Evolutionary conservation across 441 rosid species (phyloP).

Genomic region (Adansonia madagascariensis): DNA sequence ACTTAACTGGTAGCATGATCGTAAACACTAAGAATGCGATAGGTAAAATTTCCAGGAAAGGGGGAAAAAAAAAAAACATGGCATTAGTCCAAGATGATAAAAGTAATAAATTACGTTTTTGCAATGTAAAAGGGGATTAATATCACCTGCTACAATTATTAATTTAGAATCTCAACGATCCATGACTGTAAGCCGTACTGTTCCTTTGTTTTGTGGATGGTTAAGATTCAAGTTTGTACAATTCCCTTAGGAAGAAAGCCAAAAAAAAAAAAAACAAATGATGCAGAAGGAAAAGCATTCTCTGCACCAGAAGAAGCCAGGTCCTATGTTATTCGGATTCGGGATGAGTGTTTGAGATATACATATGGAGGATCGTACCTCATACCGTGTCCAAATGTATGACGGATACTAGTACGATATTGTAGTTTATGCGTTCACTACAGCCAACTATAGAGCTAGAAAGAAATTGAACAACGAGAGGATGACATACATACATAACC

Average conservation of each 20-base stretch:
- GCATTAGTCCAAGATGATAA: background rate
- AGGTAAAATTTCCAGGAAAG: constrained; percentile 36
- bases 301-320: no score
- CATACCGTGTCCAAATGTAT: no score
- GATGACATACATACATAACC: constrained; percentile 43
- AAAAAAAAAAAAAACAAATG: background rate
- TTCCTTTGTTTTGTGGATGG: background rate
- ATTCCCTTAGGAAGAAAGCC: background rate
- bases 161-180: background rate
- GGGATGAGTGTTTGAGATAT: no score
- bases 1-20: constrained; percentile 80
- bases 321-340: no score
- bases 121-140: background rate
- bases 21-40: constrained; percentile 77
- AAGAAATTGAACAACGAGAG: background rate
- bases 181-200: background rate
- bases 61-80: background rate
- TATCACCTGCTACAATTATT: background rate
- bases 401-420: background rate
- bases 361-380: no score
- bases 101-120: background rate
- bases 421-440: background rate
- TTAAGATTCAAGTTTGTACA: background rate
- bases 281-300: background rate
- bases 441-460: constrained; percentile 8